A percentile compares a stretch with the other conserved stretches of the same genome.
These are phyloP conservation scores for Diddensiella transvaalensis DNA, from an alignment of 805 yeast species.

Conservation along the genomic window DNA sequence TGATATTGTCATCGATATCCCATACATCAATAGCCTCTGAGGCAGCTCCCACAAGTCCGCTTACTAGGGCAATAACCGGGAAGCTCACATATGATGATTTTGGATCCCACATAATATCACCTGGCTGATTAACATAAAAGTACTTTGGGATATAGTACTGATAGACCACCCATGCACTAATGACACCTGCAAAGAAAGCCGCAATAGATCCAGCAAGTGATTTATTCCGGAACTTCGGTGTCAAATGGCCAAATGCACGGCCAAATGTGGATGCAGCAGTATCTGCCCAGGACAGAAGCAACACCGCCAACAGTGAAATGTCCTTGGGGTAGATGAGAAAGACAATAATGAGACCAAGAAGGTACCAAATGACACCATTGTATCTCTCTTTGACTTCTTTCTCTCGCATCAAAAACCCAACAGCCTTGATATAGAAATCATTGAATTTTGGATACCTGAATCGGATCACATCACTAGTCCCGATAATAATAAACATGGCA, in stretches of 20 bases:
- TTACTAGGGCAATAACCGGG: constrained; percentile 49
- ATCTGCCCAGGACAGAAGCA: constrained; percentile 92
- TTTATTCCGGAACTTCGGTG: constrained; percentile 74
- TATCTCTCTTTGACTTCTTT: constrained; percentile 54
- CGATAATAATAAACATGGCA: constrained; percentile 52
- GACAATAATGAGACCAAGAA: constrained; percentile 72
- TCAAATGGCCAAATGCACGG: constrained; percentile 74
- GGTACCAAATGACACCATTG: constrained; percentile 87
- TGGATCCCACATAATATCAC: constrained; percentile 62
- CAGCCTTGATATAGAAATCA: constrained; percentile 55
- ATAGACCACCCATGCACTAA: constrained; percentile 65
- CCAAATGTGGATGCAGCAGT: constrained; percentile 96
- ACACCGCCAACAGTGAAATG: constrained; percentile 67
- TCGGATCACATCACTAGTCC: constrained; percentile 64
- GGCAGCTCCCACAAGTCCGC: constrained; percentile 80
- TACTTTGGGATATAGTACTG: constrained; percentile 67
- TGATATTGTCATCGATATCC: constrained; percentile 81
- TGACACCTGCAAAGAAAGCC: constrained; percentile 70
- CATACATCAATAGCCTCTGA: constrained; percentile 76
- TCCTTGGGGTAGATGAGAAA: constrained; percentile 75
- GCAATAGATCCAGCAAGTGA: constrained; percentile 89
- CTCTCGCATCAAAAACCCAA: constrained; percentile 84
- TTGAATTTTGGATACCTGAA: constrained; percentile 62
- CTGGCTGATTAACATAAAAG: constrained; percentile 46
- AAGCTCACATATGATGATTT: constrained; percentile 56